Evolutionary conservation across 768 basidiomycete species (phyloP), one percentile per base, ranked within the genome.

Genomic region (Cystobasidium onofrii): DNA sequence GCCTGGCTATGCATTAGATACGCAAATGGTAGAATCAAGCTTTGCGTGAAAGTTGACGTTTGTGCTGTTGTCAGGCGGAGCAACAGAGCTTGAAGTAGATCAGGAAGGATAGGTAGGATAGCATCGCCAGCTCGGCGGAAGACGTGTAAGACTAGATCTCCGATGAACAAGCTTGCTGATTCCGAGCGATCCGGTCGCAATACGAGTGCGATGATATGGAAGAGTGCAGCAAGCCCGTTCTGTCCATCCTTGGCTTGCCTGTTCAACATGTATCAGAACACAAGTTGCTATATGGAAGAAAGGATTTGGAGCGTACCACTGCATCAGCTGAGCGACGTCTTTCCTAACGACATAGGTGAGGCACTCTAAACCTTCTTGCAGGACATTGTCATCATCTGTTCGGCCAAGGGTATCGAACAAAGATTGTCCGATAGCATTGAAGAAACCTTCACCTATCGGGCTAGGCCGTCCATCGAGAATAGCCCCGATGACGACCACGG

Each of bases 41-140:
- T 92, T 90, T 96, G 95, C 17, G 90, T 83, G 84, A 95, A 97
- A 1, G 89, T 91, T 0, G 92, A 90, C 0, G 94, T 94, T 82
- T 90, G 88, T 0, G 95, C 94, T 0, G 85, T 88, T 15, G 84
- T 84, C 86, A 99, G 90, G 1, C 94, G 86, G 10, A 82, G 82
- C 0, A 91, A 84, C 86, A 99, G 88, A 0, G 91, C 92, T 70
- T 88, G 87, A 54, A 97, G 83, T 18, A 99, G 85, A 75, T 92
- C 88, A 1, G 92, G 91, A 20, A 98, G 85, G 6, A 93, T 90
- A 0, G 93, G 88, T 0, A 90, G 84, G 23, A 98, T 86, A 0
- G 88, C 83, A 15, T 88, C 87, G 15, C 91, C 91, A 0, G 91
- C 90, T 75, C 87, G 88, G 29, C 95, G 86, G 62, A 99, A 84